Evolutionary conservation across 306 rosid species (phyloP), one percentile per base, ranked within the genome.

Genomic region (Cicer arietinum): DNA sequence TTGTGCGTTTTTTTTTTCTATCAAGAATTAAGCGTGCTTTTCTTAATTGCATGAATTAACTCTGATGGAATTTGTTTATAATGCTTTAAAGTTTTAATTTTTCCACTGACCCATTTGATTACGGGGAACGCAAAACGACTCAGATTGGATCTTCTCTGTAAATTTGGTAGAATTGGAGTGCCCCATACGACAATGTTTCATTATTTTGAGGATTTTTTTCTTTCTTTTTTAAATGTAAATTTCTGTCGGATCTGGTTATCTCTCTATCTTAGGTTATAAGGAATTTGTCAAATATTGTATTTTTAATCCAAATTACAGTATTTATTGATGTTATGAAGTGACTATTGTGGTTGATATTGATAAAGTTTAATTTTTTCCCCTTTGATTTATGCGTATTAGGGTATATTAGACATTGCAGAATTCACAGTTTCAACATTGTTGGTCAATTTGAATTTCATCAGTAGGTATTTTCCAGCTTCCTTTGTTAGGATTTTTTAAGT

Each of bases 111-210:
- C 68, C 76, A 20, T 59, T 69, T 69, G 76, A 58, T 69, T 57
- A 5, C 1, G 8, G 7, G 48, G 72, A 77, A 45, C 50, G 22
- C 6, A 46, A 69, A 59, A 59, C 18, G 44, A 8, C 41, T 39
- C 69, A 52, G 85, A 75, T 78, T 86, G 84, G 84, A 80, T 83
- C 82, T 58, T 71, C 47, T 58, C 11, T 40, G 78, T 58, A 74
- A 71, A 44, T 16, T 66, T 47, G 79, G 46, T 75, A 54, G 50
- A 58, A 41, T 85, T 66, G 51, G 10, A 42, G 14, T 60, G 69
- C n/a, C 71, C 43, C 67, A 10, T 13, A 47, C 18, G 8, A 67
- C 20, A 42, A 44, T 16, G 14, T 74, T 62, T 25, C 63, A 64
- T 41, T 73, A 10, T 57, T 67, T 22, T 63, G 40, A 57, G 25